Evolutionary conservation across 805 yeast genomes (phyloP).

Genomic region (Candida awuae): DNA sequence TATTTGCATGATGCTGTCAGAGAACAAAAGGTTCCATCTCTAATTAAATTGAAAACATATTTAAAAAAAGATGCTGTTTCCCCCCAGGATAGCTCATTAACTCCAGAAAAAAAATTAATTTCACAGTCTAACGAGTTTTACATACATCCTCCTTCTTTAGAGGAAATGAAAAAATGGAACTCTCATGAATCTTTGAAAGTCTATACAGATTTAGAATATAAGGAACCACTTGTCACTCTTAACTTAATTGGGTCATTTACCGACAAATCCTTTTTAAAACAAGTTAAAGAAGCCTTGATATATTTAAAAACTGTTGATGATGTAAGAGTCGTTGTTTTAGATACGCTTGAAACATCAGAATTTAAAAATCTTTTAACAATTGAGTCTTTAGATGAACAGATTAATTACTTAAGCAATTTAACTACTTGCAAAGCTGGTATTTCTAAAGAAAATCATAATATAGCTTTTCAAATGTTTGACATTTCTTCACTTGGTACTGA

Average conservation of each 20-base stretch:
- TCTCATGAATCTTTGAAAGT: background rate
- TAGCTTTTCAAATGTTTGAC: conserved; percentile 5
- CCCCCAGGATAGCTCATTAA: conserved; percentile 41
- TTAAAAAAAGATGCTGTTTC: conserved; percentile 36
- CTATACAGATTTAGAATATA: background rate
- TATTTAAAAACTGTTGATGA: conserved; percentile 6
- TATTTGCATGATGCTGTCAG: conserved; percentile 25
- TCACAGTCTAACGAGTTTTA: conserved; percentile 16
- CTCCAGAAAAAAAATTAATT: conserved; percentile 36
- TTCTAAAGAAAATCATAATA: conserved; percentile 1
- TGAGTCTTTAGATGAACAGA: conserved; percentile 4
- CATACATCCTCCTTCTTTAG: background rate
- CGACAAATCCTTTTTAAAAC: conserved; percentile 31
- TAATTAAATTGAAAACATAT: conserved; percentile 28
- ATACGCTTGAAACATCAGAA: conserved; percentile 6
- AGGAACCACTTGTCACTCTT: conserved; percentile 21
- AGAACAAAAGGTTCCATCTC: conserved; percentile 24
- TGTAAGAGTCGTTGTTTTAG: conserved; percentile 18
- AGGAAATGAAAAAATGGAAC: conserved; percentile 1
- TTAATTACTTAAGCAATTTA: background rate
- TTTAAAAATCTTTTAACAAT: conserved; percentile 6
- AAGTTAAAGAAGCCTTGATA: conserved; percentile 34
- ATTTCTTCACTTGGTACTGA: background rate
- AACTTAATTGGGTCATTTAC: conserved; percentile 57
- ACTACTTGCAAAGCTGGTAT: background rate